These are phyloP conservation scores for Trichoderma orchidacearum DNA, from an alignment of 495 filamentous ascomycete genomes.

Conservation along the genomic window DNA sequence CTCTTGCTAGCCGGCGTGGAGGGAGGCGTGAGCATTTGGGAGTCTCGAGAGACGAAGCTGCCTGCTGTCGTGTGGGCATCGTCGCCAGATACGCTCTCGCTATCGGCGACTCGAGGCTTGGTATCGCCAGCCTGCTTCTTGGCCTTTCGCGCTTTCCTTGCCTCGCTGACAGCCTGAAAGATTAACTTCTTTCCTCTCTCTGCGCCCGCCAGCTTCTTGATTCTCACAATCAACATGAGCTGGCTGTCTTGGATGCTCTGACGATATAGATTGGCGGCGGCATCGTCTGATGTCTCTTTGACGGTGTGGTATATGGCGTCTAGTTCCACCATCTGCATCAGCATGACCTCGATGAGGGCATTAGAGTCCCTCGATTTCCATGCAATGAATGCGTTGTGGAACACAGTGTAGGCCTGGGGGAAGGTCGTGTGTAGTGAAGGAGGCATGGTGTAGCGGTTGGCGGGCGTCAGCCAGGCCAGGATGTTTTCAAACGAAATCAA, in stretches of 20 bases:
- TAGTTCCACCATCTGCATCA: slow-evolving; percentile 87
- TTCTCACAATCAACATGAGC: slow-evolving; percentile 69
- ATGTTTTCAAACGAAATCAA: slow-evolving; percentile 73
- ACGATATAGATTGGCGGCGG: slow-evolving; percentile 76
- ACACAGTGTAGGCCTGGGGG: slow-evolving; percentile 61
- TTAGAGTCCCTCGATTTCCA: slow-evolving; percentile 92
- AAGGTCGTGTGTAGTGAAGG: slow-evolving; percentile 46
- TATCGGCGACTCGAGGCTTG: slow-evolving; percentile 47
- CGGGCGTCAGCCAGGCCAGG: slow-evolving; percentile 37
- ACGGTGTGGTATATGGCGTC: slow-evolving; percentile 95
- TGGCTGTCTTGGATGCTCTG: slow-evolving; percentile 93
- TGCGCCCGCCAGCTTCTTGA: slow-evolving; percentile 77
- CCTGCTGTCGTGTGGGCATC: slow-evolving; percentile 18
- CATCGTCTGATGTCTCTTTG: slow-evolving; percentile 76
- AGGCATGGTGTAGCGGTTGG: slow-evolving; percentile 42
- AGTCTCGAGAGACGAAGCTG: slow-evolving; percentile 4
- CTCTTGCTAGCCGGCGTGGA: slow-evolving; percentile 19
- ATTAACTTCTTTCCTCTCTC: slow-evolving; percentile 75
- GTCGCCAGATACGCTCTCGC: slow-evolving; percentile 11
- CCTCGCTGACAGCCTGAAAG: slow-evolving; percentile 66
- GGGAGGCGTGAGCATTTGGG: slow-evolving; percentile 30
- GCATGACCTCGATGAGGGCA: slow-evolving; percentile 84
- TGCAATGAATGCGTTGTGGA: slow-evolving; percentile 81
- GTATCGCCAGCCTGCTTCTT: slow-evolving; percentile 57
- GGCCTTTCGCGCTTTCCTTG: slow-evolving; percentile 48